Evolutionary conservation across 2,329 filamentous ascomycete genomes (phyloP).

Genomic region (Cladophialophora carrionii): DNA sequence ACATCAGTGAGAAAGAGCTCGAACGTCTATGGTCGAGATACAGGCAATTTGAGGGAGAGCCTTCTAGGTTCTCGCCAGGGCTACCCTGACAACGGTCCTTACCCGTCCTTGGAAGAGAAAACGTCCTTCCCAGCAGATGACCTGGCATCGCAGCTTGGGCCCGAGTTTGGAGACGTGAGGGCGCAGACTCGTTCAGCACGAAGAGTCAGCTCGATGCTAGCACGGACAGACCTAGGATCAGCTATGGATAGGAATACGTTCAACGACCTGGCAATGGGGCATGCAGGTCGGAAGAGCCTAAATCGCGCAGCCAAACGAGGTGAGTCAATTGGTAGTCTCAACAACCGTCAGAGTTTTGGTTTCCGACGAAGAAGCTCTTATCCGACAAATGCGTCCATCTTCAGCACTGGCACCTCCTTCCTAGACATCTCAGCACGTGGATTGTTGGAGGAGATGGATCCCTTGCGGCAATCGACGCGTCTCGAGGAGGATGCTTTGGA

Average conservation of each 20-base stretch:
- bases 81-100: slow-evolving; percentile 28
- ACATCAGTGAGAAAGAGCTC: slow-evolving; percentile 63
- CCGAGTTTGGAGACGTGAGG: slow-evolving; percentile 62
- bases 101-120: slow-evolving; percentile 48
- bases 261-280: slow-evolving; percentile 66
- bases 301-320: slow-evolving; percentile 62
- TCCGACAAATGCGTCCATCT: slow-evolving; percentile 54
- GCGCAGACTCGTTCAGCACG: slow-evolving; percentile 66
- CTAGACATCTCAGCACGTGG: slow-evolving; percentile 70
- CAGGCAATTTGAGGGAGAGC: slow-evolving; percentile 73
- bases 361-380: slow-evolving; percentile 60
- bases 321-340: slow-evolving; percentile 73
- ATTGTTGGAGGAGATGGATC: slow-evolving; percentile 68
- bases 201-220: slow-evolving; percentile 87
- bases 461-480: slow-evolving; percentile 26
- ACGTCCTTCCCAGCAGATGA: slow-evolving; percentile 61
- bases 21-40: slow-evolving; percentile 61
- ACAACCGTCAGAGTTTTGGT: slow-evolving; percentile 65
- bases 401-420: slow-evolving; percentile 62
- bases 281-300: slow-evolving; percentile 50
- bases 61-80: slow-evolving; percentile 61
- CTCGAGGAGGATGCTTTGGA: slow-evolving; percentile 30
- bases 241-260: slow-evolving; percentile 83
- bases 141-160: slow-evolving; percentile 71
- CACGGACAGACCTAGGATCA: slow-evolving; percentile 81